Base-by-base conservation (phyloP, 306 rosid genomes). In the Cucumis melo region DNA sequence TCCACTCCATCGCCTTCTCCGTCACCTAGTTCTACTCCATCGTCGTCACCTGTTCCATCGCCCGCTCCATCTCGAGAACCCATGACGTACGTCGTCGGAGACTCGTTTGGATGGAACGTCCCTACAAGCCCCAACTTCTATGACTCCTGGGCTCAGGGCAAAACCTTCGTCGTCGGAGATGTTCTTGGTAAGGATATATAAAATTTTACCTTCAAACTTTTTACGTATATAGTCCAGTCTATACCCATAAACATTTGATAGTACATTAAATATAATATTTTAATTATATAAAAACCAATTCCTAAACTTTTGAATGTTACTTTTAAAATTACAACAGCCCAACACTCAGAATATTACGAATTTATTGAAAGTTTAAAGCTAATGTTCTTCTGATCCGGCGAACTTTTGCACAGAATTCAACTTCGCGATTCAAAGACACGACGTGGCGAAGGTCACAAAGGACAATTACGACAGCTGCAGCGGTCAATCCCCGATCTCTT, bases 401-500 rank as follows among this genome's bases (percentile, higher is more conserved):
- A 14, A 50, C 8, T 50, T 27, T 72, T 72, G 61, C 72, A 76
- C 72, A 76, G 79, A 19, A 41, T 76, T 76, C 27, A 60, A 76
- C 57, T 76, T 72, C 76, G 5, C 2, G 59, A 44, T 13, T 60
- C 58, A 48, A 27, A 24, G n/a, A 6, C 71, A 76, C 57, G 24
- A 76, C 67, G 79, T 76, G 8, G 79, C 73, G 16, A 56, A 76
- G 71, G 79, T 59, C 12, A 60, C 79, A 7, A 76, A 42, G 23
- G 15, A 44, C 19, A 16, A 63, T 6, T 77, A 8, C 50, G 75
- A 10, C 16, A 11, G 59, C 10, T 77, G 80, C 62, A 32, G 16
- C 46, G 61, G 48, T 8, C 8, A 32, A 19, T 54, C 39, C 15
- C 44, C 78, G n/a, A n/a, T 34, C 34, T 27, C 78, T 4, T 0